Conservation (phyloP, 2,329 filamentous ascomycete species). For the Penicillium sp. region DNA sequence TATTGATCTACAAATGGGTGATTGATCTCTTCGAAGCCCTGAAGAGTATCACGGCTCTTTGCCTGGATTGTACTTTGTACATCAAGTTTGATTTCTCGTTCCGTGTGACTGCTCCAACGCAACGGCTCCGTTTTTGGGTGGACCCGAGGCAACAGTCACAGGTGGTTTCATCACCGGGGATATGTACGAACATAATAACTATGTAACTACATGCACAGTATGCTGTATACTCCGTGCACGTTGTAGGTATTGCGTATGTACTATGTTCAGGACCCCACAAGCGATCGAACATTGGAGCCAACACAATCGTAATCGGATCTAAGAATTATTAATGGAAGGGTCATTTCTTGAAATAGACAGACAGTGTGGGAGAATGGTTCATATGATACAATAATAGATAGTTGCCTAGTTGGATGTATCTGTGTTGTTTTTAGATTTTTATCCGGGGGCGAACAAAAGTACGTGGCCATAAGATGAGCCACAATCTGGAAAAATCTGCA, state of each 20-base stretch:
- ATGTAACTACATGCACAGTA: too few species aligned
- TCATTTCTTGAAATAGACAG: not conserved
- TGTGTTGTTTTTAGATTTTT: not conserved
- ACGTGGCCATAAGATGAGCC: slow-evolving; percentile 8
- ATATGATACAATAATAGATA: not conserved
- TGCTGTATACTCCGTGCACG: not conserved
- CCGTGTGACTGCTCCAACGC: slow-evolving; percentile 1
- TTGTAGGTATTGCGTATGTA: not conserved
- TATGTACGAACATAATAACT: not conserved
- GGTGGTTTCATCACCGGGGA: not conserved
- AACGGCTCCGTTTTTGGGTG: not conserved
- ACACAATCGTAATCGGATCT: not conserved
- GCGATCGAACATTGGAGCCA: not conserved
- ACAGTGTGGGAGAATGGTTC: not conserved
- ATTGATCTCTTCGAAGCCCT: not conserved
- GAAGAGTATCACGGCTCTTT: not conserved
- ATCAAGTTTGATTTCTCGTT: not conserved
- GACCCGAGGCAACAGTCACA: not conserved
- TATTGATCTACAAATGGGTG: slow-evolving; percentile 11
- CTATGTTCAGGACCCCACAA: not conserved
- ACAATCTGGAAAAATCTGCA: not conserved
- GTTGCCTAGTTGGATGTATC: not conserved
- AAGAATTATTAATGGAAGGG: not conserved
- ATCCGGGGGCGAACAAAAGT: slow-evolving; percentile 1
- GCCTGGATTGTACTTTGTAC: not conserved